Evolutionary conservation across 2,329 filamentous ascomycete genomes (phyloP).

Genomic region (Trichoderma sp.): DNA sequence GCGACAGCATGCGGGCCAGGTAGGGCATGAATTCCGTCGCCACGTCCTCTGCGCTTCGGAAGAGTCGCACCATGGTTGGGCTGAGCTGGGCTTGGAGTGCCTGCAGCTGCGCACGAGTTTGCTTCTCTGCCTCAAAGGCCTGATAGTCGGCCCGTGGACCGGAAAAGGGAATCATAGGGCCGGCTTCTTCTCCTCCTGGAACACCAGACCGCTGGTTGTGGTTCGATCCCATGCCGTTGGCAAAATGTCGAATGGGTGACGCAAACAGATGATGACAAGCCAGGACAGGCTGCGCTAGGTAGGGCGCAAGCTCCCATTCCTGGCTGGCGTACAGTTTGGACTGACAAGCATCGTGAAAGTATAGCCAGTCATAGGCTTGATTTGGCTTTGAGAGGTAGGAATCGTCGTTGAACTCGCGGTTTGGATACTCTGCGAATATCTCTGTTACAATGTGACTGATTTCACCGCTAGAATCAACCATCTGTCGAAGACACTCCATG

Average conservation of each 20-base stretch:
- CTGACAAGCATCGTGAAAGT: conserved; percentile 85
- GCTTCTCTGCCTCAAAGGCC: conserved; percentile 76
- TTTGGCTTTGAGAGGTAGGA: conserved; percentile 84
- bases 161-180: conserved; percentile 68
- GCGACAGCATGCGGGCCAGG: conserved; percentile 77
- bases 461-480: conserved; percentile 77
- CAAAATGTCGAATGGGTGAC: conserved; percentile 56
- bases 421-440: conserved; percentile 82
- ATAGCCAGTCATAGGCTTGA: conserved; percentile 86
- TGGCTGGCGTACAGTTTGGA: conserved; percentile 76
- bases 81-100: conserved; percentile 70
- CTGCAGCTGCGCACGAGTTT: conserved; percentile 71
- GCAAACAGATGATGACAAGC: conserved; percentile 93
- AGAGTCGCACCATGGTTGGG: conserved; percentile 69
- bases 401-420: conserved; percentile 89
- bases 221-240: conserved; percentile 32
- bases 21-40: conserved; percentile 83
- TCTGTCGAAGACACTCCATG: conserved; percentile 68
- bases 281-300: conserved; percentile 80
- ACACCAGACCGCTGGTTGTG: conserved; percentile 26
- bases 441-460: conserved; percentile 76
- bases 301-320: conserved; percentile 88
- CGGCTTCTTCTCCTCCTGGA: conserved; percentile 42
- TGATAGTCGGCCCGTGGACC: conserved; percentile 79
- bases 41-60: conserved; percentile 74